Evolutionary conservation across 805 yeast genomes (phyloP), one percentile per base, ranked within the genome.

Genomic region (Kazachstania viticola): DNA sequence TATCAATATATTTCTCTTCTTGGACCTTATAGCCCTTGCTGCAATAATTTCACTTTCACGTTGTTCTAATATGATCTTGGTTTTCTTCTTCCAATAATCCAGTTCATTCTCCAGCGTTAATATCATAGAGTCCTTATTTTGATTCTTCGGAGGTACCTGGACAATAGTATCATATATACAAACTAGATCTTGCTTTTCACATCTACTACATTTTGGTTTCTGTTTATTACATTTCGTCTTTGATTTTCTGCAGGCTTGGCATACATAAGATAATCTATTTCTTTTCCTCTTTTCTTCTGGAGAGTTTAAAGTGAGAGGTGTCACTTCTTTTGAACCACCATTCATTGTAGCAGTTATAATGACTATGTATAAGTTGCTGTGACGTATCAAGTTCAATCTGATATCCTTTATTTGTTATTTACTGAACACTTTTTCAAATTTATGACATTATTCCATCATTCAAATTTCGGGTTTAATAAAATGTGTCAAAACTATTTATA

Each of bases 191-290:
- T 47, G 44, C 29, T 46, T 44, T 9, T 38, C 33, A 37, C 61
- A 56, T 17, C 59, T 36, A 5, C 44, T 30, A 35, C 61, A 56
- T 13, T 38, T 26, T 13, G 58, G 56, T 34, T 53, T 54, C 24
- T 43, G 45, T 25, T 49, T 46, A 35, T 56, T 59, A 34, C 61
- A 56, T 32, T 48, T 55, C 1, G 58, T 51, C 37, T 55, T 53
- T 1, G 56, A 44, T 30, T 42, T 45, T 29, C 60, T 36, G 30
- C 61, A 56, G 2, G 46, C 44, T 30, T 50, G 49, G 31, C 61
- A 56, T 12, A 54, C 59, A 33, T 44, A 56, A 0, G 61, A 56
- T 5, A 56, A 32, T 29, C 60, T 41, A 27, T 56, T 47, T 24
- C 61, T 42, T 26, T 42, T 51, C 23, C 37, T 41, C 29, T 14